Percentiles rank a stretch among this genome's conserved stretches.
Conservation (phyloP, 495 filamentous ascomycete species). For the Daldinia concentrica region DNA sequence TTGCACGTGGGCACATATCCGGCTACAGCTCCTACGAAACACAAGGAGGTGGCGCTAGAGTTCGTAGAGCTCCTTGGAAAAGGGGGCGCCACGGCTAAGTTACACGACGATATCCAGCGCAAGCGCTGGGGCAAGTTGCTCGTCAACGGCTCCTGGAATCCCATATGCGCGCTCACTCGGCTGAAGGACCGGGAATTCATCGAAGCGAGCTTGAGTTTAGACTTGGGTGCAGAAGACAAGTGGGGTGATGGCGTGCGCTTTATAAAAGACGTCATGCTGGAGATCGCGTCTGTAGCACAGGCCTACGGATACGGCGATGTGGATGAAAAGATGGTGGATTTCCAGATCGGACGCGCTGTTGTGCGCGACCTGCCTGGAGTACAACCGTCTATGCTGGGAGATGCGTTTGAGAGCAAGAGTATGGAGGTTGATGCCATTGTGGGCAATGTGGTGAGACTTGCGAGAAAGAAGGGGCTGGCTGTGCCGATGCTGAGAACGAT, state of each 20-base stretch:
- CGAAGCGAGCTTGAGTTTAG: conserved; percentile 36
- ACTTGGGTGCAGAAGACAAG: background rate
- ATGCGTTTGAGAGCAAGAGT: conserved; percentile 49
- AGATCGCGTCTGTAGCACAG: conserved; percentile 58
- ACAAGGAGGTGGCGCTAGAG: conserved; percentile 44
- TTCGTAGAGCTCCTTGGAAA: conserved; percentile 51
- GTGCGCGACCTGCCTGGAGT: conserved; percentile 46
- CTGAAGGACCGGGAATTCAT: conserved; percentile 57
- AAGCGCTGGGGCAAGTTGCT: conserved; percentile 64
- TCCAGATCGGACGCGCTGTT: conserved; percentile 51
- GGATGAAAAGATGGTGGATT: conserved; percentile 48
- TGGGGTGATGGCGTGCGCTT: conserved; percentile 45
- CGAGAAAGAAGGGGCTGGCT: conserved; percentile 50
- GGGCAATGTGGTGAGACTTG: conserved; percentile 60
- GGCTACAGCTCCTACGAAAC: conserved; percentile 31
- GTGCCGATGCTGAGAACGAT: conserved; percentile 57
- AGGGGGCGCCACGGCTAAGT: conserved; percentile 51
- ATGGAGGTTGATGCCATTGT: conserved; percentile 65
- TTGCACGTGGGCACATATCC: conserved; percentile 62
- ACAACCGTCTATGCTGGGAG: conserved; percentile 61
- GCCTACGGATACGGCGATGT: conserved; percentile 55
- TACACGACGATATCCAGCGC: conserved; percentile 60
- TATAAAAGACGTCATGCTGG: conserved; percentile 58
- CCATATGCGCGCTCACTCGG: conserved; percentile 60
- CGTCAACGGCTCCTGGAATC: conserved; percentile 62